Evolutionary conservation across 2,329 filamentous ascomycete species (phyloP).

Genomic region (Pseudogymnoascus sp.): DNA sequence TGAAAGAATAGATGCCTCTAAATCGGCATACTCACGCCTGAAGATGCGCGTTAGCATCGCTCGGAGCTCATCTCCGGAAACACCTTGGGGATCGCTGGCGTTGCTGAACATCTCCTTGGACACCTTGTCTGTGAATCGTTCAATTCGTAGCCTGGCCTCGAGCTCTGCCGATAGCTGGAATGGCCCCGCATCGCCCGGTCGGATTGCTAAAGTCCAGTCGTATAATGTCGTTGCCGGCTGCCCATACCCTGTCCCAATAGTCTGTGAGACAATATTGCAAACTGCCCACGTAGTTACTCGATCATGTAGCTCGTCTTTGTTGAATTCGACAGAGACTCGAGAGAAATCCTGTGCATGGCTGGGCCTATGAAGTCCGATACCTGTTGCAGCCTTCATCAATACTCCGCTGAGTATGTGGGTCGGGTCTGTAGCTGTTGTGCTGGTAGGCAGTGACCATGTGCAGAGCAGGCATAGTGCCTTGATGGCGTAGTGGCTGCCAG

Average conservation of each 20-base stretch:
- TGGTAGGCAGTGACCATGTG: conserved; percentile 76
- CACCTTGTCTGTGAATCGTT: conserved; percentile 68
- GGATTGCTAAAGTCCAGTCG: conserved; percentile 61
- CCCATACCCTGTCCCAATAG: conserved; percentile 73
- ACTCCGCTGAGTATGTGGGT: conserved; percentile 74
- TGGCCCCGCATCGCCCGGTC: conserved; percentile 50
- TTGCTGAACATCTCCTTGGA: conserved; percentile 75
- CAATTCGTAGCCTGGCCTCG: conserved; percentile 59
- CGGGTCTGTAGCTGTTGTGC: conserved; percentile 68
- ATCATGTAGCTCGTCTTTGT: conserved; percentile 71
- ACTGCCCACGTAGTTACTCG: conserved; percentile 75
- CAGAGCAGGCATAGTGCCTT: conserved; percentile 74
- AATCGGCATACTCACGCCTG: conserved; percentile 53
- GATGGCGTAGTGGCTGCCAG: conserved; percentile 70
- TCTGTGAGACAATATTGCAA: conserved; percentile 76
- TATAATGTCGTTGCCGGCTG: conserved; percentile 72
- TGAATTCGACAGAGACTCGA: conserved; percentile 62
- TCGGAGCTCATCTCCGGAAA: conserved; percentile 58
- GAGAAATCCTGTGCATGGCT: conserved; percentile 80
- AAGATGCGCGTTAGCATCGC: conserved; percentile 59
- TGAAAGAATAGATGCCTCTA: conserved; percentile 52
- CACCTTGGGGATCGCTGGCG: conserved; percentile 60
- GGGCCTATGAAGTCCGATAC: conserved; percentile 72
- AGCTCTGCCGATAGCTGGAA: conserved; percentile 53
- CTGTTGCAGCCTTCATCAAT: conserved; percentile 82